Percentiles rank a stretch among this genome's conserved stretches.
Conservation (phyloP, 768 basidiomycete species). For the Russula olivacea region DNA sequence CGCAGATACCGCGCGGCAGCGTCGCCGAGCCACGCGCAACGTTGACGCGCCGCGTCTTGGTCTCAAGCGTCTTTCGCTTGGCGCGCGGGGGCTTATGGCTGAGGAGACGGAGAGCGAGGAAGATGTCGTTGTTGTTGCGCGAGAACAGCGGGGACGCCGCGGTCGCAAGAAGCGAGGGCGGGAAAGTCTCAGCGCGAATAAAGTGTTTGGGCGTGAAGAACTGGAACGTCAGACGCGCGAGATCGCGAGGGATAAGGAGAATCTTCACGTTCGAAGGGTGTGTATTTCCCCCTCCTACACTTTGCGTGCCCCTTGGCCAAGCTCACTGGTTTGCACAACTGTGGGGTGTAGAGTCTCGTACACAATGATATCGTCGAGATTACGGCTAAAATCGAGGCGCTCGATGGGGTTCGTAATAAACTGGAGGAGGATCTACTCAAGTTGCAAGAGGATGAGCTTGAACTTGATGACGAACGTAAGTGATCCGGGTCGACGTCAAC, state of each 20-base stretch:
- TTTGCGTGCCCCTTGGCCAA: background rate
- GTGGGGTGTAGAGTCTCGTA: constrained; percentile 59
- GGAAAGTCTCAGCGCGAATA: constrained; percentile 62
- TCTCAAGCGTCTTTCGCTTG: constrained; percentile 72
- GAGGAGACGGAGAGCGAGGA: constrained; percentile 66
- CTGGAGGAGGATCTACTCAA: constrained; percentile 79
- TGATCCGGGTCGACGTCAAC: constrained; percentile 19
- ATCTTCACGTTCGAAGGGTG: constrained; percentile 82
- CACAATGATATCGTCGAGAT: constrained; percentile 86
- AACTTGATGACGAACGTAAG: constrained; percentile 93
- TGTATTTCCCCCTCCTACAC: constrained; percentile 14
- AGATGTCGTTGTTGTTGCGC: constrained; percentile 57
- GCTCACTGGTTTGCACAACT: constrained; percentile 9
- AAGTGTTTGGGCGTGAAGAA: constrained; percentile 78
- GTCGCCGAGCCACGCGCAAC: constrained; percentile 74
- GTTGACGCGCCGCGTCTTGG: constrained; percentile 72
- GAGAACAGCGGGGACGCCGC: constrained; percentile 37
- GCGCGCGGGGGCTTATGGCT: constrained; percentile 65
- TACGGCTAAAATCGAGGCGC: constrained; percentile 77
- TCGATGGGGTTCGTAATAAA: constrained; percentile 74
- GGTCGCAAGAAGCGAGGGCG: constrained; percentile 45
- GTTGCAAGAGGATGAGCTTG: constrained; percentile 91
- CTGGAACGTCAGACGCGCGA: constrained; percentile 77
- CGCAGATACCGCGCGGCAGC: constrained; percentile 68
- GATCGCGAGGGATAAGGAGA: constrained; percentile 87